These are phyloP conservation scores for Trichoderma aggressivum DNA, from an alignment of 2,329 filamentous ascomycete genomes.

Conservation along the genomic window DNA sequence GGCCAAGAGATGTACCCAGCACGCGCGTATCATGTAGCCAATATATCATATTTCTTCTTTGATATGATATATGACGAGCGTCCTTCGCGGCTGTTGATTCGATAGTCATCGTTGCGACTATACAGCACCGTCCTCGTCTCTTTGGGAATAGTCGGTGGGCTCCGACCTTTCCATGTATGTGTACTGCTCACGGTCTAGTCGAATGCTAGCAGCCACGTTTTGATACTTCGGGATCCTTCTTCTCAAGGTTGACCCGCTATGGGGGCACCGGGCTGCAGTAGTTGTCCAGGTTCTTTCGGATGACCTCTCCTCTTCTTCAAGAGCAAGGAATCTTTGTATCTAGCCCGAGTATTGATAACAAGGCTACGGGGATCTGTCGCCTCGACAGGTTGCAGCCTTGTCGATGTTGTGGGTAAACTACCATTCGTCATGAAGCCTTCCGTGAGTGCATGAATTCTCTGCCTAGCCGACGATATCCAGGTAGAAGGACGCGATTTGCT, in stretches of 20 bases:
- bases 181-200: not conserved
- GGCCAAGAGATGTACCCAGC: not conserved
- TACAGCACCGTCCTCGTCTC: not conserved
- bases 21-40: not conserved
- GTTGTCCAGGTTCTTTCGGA: not conserved
- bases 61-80: slow-evolving; percentile 11
- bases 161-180: not conserved
- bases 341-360: not conserved
- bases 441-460: not conserved
- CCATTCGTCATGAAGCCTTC: not conserved
- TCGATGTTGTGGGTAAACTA: no score
- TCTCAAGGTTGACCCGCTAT: not conserved
- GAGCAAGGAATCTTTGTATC: not conserved
- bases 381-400: no score
- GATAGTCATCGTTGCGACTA: not conserved
- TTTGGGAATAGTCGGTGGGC: not conserved
- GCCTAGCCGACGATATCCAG: not conserved
- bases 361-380: no score
- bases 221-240: not conserved
- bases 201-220: not conserved
- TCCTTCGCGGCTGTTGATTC: not conserved
- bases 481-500: not conserved
- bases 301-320: not conserved
- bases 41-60: not conserved
- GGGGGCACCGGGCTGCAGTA: not conserved